Base-by-base conservation (phyloP, 352 stramenopile genomes). In the Globisporangium heterothallicum region DNA sequence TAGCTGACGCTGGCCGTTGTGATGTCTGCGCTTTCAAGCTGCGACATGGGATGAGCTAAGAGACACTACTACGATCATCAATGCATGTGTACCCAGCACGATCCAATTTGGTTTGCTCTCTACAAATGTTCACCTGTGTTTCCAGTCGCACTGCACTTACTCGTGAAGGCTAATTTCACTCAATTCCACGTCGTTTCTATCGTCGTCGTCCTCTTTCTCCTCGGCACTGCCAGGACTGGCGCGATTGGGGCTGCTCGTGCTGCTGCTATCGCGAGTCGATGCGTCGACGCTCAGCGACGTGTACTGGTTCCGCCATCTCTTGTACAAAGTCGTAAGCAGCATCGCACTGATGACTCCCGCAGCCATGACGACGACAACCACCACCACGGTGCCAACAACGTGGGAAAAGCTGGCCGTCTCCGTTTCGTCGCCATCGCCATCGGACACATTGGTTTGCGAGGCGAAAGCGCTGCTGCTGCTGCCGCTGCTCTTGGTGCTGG, bases 261-360 rank as follows among this genome's bases (percentile, higher is more conserved):
- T 59, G 24, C 24, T 45, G 34, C 21, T 25, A 10, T 13, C 25
- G 25, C 19, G 18, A 35, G 45, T 16, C 29, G 29, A 46, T 16
- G 34, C 36, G 14, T 62, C 49, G n/a, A 38, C 49, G 27, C 66
- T 68, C n/a, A 84, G 59, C 13, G 70, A 75, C 22, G 64, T 72
- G 41, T 84, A 84, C 51, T 84, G 61, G 56, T 81, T 82, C 19
- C 71, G 68, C 73, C 70, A 81, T 18, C 71, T 56, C 48, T 82
- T 84, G 45, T 68, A 60, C 32, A 74, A 35, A 1, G 58, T 38
- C 3, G 74, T 56, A 14, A 80, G 59, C 46, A 80, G 47, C 40
- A 76, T 58, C 12, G 67, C 59, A 38, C 12, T 38, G 12, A 38
- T 16, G 32, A 16, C 32, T 8, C 32, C 53, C 27, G 66, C 59